A percentile compares a stretch with the other conserved stretches of the same genome.
These are phyloP conservation scores for Saccharomycopsis guyanensis DNA, from an alignment of 805 yeast species.

Conservation along the genomic window DNA sequence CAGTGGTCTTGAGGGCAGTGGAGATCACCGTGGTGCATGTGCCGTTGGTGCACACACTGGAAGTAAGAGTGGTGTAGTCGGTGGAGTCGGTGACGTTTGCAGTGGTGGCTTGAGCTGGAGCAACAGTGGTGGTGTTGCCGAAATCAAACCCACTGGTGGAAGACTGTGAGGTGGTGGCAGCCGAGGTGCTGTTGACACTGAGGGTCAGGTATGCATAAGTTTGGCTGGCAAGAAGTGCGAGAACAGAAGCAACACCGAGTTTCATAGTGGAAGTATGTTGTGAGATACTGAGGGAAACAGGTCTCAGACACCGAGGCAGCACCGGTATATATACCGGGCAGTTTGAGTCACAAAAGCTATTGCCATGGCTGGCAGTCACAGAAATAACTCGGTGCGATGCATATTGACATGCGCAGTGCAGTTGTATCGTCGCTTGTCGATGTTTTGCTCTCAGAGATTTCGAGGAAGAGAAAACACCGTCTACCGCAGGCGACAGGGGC, in stretches of 20 bases:
- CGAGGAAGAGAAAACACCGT: neutral
- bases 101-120: constrained; percentile 25
- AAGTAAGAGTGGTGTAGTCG: constrained; percentile 12
- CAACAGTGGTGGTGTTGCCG: constrained; percentile 25
- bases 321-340: neutral
- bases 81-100: neutral
- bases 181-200: neutral
- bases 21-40: constrained; percentile 11
- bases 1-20: constrained; percentile 17
- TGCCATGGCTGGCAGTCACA: neutral
- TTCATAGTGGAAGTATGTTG: neutral
- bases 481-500: neutral
- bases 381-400: neutral
- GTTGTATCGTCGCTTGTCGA: constrained; percentile 1
- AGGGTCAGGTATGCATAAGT: neutral
- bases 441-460: neutral
- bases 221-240: neutral
- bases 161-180: constrained; percentile 20
- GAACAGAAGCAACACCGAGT: constrained; percentile 1
- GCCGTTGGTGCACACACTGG: constrained; percentile 13
- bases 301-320: neutral
- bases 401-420: neutral
- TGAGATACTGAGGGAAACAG: neutral
- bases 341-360: neutral
- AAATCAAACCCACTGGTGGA: neutral